phyloP scores from a whole-genome alignment of 2,329 filamentous ascomycete genomes.

The Diaporthe sp. region DNA sequence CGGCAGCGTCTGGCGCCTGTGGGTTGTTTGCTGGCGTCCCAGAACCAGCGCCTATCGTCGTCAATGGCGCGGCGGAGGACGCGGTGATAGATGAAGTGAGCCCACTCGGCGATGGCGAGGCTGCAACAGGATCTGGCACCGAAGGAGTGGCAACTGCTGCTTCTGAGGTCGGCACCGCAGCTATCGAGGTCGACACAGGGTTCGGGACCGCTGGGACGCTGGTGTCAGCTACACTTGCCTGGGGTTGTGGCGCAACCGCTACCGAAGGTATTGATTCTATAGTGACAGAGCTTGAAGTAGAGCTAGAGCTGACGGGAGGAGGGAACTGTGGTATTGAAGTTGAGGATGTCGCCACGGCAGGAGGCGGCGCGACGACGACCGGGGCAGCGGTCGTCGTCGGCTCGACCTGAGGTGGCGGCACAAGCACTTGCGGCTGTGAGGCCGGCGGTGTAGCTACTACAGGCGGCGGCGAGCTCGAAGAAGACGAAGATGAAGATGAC shows the following conservation, averaged over 20 bases:
- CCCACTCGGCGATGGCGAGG: conserved; percentile 25
- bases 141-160: conserved; percentile 34
- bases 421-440: conserved; percentile 40
- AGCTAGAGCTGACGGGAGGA: conserved; percentile 41
- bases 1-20: conserved; percentile 10
- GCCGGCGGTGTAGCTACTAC: conserved; percentile 19
- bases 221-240: conserved; percentile 54
- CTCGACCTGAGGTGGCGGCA: conserved; percentile 36
- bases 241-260: conserved; percentile 39
- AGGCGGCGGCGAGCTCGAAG: conserved; percentile 24
- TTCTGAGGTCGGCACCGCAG: conserved; percentile 27
- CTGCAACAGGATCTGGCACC: not conserved
- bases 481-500: conserved; percentile 32
- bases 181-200: conserved; percentile 37
- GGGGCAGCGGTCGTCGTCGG: conserved; percentile 26
- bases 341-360: conserved; percentile 37
- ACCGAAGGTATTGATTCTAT: conserved; percentile 41
- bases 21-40: conserved; percentile 34
- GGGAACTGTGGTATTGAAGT: conserved; percentile 40
- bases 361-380: conserved; percentile 34
- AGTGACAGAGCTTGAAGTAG: conserved; percentile 27
- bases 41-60: conserved; percentile 39
- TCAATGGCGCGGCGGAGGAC: conserved; percentile 33
- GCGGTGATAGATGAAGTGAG: conserved; percentile 23
- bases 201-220: conserved; percentile 45